Base-by-base conservation (phyloP, 1,284 basidiomycete species). In the Pseudozyma tsukubaensis region DNA sequence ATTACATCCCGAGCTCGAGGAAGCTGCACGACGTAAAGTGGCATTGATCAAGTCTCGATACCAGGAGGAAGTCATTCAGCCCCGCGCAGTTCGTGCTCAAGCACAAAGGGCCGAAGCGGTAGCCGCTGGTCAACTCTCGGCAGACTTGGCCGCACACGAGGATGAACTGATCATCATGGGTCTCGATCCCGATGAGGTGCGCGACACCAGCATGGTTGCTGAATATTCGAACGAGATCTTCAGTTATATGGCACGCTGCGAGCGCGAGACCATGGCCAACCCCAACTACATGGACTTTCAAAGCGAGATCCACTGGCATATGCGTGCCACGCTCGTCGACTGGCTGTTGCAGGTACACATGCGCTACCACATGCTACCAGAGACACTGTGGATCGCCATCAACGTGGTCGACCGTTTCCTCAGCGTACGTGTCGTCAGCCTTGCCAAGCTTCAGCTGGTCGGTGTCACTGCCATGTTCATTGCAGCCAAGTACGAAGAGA, bases 151-250 rank as follows among this genome's bases (percentile, higher is more conserved):
- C 1, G 82, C 79, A 4, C 77, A 78, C 52, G 83, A 84, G 39
- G 81, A 84, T 42, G 78, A 80, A 53, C 72, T 83, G 47, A 76
- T 76, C 54, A 52, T 64, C 39, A 80, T 83, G 75, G 83, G 83
- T 3, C 72, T 84, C 39, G 83, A 84, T 47, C 77, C 80, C 1
- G 83, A 83, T 24, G 94, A 97, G 82, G 88, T 91, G 82, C 90
- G 90, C 77, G 97, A 99, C 86, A 92, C 92, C 29, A 94, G 93
- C 11, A 97, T 99, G 96, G 94, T 97, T 21, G 94, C 94, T 49
- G 97, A 99, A 85, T 99, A 99, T 84, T 89, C 94, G 29, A 93
- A 95, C 34, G 96, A 99, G 67, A 99, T 99, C 83, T 99, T 99
- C 82, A 88, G 89, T 68, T 98, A 99, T 86, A 99, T 99, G 97